phyloP scores from a whole-genome alignment of 192 early-diverging fungal species.

The Spizellomyces sp. region DNA sequence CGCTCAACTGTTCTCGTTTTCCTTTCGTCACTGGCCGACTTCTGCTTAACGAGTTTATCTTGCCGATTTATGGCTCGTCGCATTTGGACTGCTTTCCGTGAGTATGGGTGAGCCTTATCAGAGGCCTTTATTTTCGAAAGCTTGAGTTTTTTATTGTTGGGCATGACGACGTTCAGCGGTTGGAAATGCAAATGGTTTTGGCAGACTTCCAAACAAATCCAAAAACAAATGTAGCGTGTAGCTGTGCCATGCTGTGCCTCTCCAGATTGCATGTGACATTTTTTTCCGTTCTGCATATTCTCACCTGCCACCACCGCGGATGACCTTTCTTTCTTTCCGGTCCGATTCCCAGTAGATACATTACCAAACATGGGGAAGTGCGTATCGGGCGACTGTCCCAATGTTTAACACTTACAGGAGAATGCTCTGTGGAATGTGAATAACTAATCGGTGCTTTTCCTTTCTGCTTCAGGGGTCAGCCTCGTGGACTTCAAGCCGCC shows the following conservation, averaged over 20 bases:
- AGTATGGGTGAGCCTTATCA: slow-evolving; percentile 76
- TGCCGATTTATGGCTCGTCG: slow-evolving; percentile 62
- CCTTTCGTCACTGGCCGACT: slow-evolving; percentile 41
- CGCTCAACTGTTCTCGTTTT: slow-evolving; percentile 51
- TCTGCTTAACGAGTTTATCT: slow-evolving; percentile 47
- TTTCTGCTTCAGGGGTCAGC: slow-evolving; percentile 65
- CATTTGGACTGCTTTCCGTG: slow-evolving; percentile 71
- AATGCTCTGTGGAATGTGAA: no score
- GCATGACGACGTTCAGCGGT: slow-evolving; percentile 26
- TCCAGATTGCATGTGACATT: neutral
- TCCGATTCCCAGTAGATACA: slow-evolving; percentile 8
- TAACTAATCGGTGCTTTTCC: no score
- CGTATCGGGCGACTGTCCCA: neutral
- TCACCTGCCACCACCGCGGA: neutral
- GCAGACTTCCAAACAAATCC: no score
- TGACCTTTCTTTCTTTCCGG: neutral
- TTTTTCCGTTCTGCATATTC: neutral
- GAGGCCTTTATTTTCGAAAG: slow-evolving; percentile 56
- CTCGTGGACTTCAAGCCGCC: slow-evolving; percentile 98
- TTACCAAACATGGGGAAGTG: slow-evolving; percentile 9
- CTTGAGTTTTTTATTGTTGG: slow-evolving; percentile 60
- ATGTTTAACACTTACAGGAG: no score
- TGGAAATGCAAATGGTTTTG: neutral
- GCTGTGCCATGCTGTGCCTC: neutral
- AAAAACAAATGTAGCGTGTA: neutral